These are phyloP conservation scores for Xylariaceae sp. DNA, from an alignment of 2,329 filamentous ascomycete genomes.

Conservation along the genomic window DNA sequence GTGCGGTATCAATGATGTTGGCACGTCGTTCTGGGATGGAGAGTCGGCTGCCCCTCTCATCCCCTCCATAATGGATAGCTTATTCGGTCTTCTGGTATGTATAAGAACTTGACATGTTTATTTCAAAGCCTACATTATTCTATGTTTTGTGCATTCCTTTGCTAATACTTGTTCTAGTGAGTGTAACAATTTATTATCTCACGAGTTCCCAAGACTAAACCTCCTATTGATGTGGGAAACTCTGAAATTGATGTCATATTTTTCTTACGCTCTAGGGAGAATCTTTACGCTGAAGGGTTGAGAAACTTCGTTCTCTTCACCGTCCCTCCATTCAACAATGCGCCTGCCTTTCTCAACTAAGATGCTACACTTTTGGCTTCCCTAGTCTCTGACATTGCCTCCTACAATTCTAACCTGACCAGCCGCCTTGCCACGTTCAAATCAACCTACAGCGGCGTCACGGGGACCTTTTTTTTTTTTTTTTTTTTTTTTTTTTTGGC, in stretches of 20 bases:
- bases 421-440: slow-evolving; percentile 16
- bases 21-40: slow-evolving; percentile 31
- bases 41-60: slow-evolving; percentile 14
- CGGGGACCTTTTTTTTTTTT: slow-evolving; percentile 12
- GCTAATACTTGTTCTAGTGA: too few relatives aligned
- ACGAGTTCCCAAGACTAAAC: too few relatives aligned
- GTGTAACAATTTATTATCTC: too few relatives aligned
- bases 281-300: slow-evolving; percentile 15
- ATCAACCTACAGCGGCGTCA: slow-evolving; percentile 9
- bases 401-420: slow-evolving; percentile 16
- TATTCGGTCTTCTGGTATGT: too few relatives aligned
- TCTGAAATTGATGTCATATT: too few relatives aligned
- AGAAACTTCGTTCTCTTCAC: slow-evolving; percentile 20
- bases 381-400: slow-evolving; percentile 17
- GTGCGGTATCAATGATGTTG: slow-evolving; percentile 29
- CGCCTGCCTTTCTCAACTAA: slow-evolving; percentile 14
- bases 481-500: too few relatives aligned
- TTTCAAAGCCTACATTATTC: too few relatives aligned
- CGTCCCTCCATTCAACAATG: slow-evolving; percentile 19
- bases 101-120: too few relatives aligned
- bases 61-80: too few relatives aligned
- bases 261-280: too few relatives aligned
- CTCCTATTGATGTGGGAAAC: too few relatives aligned
- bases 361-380: slow-evolving; percentile 8
- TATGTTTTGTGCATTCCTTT: too few relatives aligned